phyloP scores from a whole-genome alignment of 2,329 filamentous ascomycete genomes.

The Arachnopeziza araneosa region DNA sequence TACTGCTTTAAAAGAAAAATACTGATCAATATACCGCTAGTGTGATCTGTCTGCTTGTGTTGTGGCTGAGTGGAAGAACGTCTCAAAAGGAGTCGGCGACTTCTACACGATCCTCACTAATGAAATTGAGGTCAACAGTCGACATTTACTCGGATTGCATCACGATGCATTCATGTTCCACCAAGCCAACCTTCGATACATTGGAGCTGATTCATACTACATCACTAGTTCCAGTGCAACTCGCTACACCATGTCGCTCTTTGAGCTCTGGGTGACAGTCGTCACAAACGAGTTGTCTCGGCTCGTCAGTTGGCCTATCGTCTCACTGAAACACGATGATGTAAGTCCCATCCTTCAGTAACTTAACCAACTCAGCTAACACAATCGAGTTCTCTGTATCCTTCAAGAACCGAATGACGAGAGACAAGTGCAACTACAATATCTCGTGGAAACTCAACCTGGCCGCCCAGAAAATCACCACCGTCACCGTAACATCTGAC shows the following conservation, averaged over 20 bases:
- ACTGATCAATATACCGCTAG: neutral
- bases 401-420: constrained; percentile 44
- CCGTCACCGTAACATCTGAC: constrained; percentile 34
- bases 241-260: constrained; percentile 16
- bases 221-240: constrained; percentile 20
- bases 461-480: constrained; percentile 17
- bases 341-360: constrained; percentile 39
- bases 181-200: constrained; percentile 53
- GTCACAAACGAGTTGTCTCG: constrained; percentile 24
- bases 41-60: constrained; percentile 53
- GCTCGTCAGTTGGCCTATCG: constrained; percentile 47
- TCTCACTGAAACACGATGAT: constrained; percentile 51
- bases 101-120: constrained; percentile 46
- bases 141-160: constrained; percentile 49
- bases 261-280: constrained; percentile 28
- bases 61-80: constrained; percentile 54
- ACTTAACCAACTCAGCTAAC: constrained; percentile 15
- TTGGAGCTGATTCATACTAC: constrained; percentile 34
- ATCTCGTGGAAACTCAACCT: constrained; percentile 17
- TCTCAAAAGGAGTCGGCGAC: constrained; percentile 46
- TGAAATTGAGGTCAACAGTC: constrained; percentile 47
- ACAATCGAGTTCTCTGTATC: constrained; percentile 19
- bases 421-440: constrained; percentile 20
- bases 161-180: constrained; percentile 42
- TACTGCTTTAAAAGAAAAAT: neutral